These are phyloP conservation scores for Paraconiothyrium brasiliense DNA, from an alignment of 2,329 filamentous ascomycete genomes.

Conservation along the genomic window DNA sequence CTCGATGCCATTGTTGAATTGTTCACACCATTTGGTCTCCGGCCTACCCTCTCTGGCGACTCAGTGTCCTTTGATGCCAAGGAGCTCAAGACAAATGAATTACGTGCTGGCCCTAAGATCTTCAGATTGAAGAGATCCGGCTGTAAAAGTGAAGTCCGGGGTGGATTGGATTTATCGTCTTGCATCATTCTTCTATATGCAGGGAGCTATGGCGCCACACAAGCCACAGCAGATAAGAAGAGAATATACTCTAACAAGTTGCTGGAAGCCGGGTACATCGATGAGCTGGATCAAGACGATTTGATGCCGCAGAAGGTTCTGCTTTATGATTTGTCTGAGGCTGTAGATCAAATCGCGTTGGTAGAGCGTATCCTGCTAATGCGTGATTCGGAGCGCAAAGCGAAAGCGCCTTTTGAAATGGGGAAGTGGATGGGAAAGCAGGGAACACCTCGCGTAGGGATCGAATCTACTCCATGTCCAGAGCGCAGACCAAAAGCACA, in stretches of 20 bases:
- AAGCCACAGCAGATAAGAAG: not conserved
- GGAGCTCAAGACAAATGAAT: not conserved
- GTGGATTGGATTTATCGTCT: not conserved
- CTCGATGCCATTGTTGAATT: constrained; percentile 8
- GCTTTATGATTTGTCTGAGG: not conserved
- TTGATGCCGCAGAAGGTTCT: constrained; percentile 1
- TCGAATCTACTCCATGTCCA: too few species aligned
- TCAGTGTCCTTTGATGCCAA: not conserved
- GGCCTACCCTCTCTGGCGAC: not conserved
- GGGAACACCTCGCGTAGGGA: not conserved
- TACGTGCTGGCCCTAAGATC: not conserved
- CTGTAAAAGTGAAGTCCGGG: not conserved
- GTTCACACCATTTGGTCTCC: constrained; percentile 4
- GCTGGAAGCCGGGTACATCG: not conserved
- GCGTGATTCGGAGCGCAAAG: not conserved
- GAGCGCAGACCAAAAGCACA: not conserved
- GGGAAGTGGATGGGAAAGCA: constrained; percentile 8
- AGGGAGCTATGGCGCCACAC: too few species aligned
- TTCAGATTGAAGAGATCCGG: not conserved
- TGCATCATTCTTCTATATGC: not conserved
- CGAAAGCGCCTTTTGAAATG: not conserved
- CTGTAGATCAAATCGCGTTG: not conserved
- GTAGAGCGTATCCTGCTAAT: constrained; percentile 4
- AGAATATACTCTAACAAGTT: not conserved
- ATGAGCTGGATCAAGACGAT: not conserved